Conservation (phyloP, 169 alveolate species). For the Eimeria acervulina region DNA sequence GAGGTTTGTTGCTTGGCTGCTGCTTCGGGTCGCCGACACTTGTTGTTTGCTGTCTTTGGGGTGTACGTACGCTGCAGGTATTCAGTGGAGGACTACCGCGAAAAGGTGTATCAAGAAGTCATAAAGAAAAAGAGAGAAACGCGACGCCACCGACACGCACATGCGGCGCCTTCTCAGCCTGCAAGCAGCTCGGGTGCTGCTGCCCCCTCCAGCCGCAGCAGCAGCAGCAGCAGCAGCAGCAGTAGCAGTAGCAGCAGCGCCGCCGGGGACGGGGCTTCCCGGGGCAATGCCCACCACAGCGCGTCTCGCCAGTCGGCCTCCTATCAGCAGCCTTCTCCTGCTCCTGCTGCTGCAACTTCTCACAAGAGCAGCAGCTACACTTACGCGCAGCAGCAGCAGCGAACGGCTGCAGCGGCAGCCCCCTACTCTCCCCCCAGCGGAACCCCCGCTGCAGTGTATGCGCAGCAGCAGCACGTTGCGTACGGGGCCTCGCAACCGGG, state of each 20-base stretch:
- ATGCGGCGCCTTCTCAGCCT: neutral
- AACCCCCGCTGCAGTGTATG: slow-evolving; percentile 14
- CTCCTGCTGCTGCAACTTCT: slow-evolving; percentile 28
- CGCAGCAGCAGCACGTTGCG: slow-evolving; percentile 47
- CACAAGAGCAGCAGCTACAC: slow-evolving; percentile 43
- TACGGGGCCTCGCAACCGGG: neutral
- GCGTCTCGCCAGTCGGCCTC: neutral
- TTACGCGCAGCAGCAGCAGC: slow-evolving; percentile 48
- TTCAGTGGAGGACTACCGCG: slow-evolving; percentile 85
- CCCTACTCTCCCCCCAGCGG: slow-evolving; percentile 11
- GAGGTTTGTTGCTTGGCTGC: slow-evolving; percentile 1
- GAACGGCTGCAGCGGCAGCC: neutral
- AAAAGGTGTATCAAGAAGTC: slow-evolving; percentile 84
- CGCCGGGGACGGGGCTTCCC: neutral
- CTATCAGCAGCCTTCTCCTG: slow-evolving; percentile 43
- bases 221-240: slow-evolving; percentile 65
- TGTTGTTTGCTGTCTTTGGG: slow-evolving; percentile 15
- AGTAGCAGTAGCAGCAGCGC: slow-evolving; percentile 35
- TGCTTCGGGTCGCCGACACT: neutral
- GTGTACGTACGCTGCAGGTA: slow-evolving; percentile 35
- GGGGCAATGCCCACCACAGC: slow-evolving; percentile 44
- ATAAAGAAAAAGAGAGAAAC: slow-evolving; percentile 84
- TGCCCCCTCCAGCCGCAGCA: slow-evolving; percentile 54
- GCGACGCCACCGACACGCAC: slow-evolving; percentile 80
- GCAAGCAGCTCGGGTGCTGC: neutral